phyloP scores from a whole-genome alignment of 805 yeast genomes.

The Myxozyma neotropica region DNA sequence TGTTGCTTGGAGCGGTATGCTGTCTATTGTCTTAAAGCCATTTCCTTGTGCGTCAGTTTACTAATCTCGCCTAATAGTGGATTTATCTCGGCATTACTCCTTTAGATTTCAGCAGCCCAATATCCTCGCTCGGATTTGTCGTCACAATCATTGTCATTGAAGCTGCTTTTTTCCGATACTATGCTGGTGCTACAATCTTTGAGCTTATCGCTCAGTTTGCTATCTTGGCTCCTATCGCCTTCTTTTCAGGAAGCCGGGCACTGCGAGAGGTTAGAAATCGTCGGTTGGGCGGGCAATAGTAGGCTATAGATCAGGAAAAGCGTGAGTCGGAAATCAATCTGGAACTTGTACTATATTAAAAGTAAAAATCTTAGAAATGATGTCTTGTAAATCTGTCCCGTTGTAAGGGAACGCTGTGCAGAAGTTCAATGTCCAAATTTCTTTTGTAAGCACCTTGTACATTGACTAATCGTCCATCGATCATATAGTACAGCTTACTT shows the following conservation, averaged over 20 bases:
- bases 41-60: background rate
- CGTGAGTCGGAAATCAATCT: background rate
- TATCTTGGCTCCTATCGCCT: conserved; percentile 55
- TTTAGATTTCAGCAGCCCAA: background rate
- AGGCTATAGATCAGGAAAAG: background rate
- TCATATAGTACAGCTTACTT: too few species aligned
- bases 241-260: conserved; percentile 67
- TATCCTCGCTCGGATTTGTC: conserved; percentile 48
- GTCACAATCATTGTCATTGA: conserved; percentile 55
- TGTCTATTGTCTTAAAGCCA: background rate
- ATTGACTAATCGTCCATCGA: too few species aligned
- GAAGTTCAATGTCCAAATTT: too few species aligned
- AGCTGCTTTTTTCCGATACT: conserved; percentile 58
- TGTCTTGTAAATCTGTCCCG: too few species aligned
- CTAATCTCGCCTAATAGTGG: conserved; percentile 29
- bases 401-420: too few species aligned
- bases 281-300: conserved; percentile 35
- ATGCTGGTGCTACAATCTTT: conserved; percentile 61
- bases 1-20: conserved; percentile 44
- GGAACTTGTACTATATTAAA: background rate
- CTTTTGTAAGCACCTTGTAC: too few species aligned
- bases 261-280: conserved; percentile 50
- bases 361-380: too few species aligned
- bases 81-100: conserved; percentile 34
- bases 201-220: conserved; percentile 54